phyloP scores from a whole-genome alignment of 2,329 filamentous ascomycete species.

The Claviceps monticola region DNA sequence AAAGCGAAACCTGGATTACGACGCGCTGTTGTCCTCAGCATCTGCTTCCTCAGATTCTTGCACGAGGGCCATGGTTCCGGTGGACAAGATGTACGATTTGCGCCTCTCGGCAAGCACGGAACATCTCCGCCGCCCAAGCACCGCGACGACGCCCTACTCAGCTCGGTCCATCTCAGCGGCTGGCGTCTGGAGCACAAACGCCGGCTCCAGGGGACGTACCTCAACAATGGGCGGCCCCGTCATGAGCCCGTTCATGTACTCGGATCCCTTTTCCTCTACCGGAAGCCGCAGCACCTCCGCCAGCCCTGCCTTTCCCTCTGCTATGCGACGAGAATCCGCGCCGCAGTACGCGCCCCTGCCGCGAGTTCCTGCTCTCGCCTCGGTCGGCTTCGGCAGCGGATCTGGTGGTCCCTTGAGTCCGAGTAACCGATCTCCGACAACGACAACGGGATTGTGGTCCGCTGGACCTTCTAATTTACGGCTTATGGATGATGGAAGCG shows the following conservation, averaged over 20 bases:
- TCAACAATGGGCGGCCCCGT: conserved; percentile 14
- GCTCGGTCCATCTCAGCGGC: conserved; percentile 20
- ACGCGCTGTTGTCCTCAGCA: conserved; percentile 17
- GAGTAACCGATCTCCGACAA: conserved; percentile 11
- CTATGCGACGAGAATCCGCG: conserved; percentile 17
- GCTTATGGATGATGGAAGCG: conserved; percentile 30
- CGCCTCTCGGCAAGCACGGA: conserved; percentile 62
- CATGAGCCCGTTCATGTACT: conserved; percentile 24
- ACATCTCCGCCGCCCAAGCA: conserved; percentile 40
- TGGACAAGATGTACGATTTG: conserved; percentile 57
- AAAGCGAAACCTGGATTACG: conserved; percentile 32
- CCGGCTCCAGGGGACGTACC: conserved; percentile 21
- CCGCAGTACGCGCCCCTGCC: conserved; percentile 13
- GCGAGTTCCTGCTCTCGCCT: conserved; percentile 8
- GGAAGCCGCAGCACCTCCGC: conserved; percentile 32
- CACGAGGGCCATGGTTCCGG: conserved; percentile 23
- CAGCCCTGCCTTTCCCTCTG: conserved; percentile 20
- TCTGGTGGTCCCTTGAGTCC: conserved; percentile 7
- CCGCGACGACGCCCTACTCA: conserved; percentile 20
- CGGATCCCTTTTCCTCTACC: conserved; percentile 26
- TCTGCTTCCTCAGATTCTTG: conserved; percentile 10
- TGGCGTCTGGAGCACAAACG: conserved; percentile 15
- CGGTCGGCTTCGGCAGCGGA: conserved; percentile 6
- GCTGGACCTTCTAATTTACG: conserved; percentile 27
- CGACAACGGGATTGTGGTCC: conserved; percentile 19